Evolutionary conservation across 108 stramenopile genomes (phyloP).

Genomic region (Schizochytrium sp.): DNA sequence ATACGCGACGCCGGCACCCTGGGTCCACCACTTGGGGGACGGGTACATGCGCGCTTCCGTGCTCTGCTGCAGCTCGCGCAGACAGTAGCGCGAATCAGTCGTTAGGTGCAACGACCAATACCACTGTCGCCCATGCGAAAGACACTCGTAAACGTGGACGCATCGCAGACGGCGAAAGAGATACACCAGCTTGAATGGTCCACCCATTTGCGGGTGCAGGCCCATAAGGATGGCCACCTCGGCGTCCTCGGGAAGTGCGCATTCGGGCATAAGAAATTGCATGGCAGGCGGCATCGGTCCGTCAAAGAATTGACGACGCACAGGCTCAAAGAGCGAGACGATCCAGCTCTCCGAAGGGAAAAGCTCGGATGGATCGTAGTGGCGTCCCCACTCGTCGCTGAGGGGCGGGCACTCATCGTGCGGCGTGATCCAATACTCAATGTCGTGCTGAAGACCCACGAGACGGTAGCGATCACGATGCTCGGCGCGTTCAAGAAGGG

Average conservation of each 20-base stretch:
- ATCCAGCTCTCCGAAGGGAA: constrained; percentile 23
- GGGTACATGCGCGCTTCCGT: neutral
- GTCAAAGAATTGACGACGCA: constrained; percentile 25
- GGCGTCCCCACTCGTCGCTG: constrained; percentile 25
- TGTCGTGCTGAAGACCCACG: constrained; percentile 27
- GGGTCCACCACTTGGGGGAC: constrained; percentile 14
- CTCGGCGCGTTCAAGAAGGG: constrained; percentile 23
- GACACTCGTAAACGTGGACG: constrained; percentile 28
- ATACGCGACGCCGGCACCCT: constrained; percentile 16
- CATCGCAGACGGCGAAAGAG: constrained; percentile 27
- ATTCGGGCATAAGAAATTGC: constrained; percentile 24
- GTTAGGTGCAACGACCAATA: constrained; percentile 23
- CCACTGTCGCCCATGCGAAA: constrained; percentile 30
- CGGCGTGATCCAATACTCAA: constrained; percentile 22
- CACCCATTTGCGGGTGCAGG: constrained; percentile 21
- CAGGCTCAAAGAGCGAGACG: constrained; percentile 18
- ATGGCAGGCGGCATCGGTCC: constrained; percentile 16
- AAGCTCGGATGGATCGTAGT: constrained; percentile 24
- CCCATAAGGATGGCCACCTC: constrained; percentile 27
- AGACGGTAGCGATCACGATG: constrained; percentile 14
- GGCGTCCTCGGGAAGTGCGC: constrained; percentile 28
- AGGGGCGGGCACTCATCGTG: constrained; percentile 19
- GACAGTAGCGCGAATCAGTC: constrained; percentile 21
- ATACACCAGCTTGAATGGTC: constrained; percentile 29
- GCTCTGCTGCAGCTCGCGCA: constrained; percentile 27